Conservation (phyloP, 1,284 basidiomycete genomes). For the Cutaneotrichosporon cyanovorans region DNA sequence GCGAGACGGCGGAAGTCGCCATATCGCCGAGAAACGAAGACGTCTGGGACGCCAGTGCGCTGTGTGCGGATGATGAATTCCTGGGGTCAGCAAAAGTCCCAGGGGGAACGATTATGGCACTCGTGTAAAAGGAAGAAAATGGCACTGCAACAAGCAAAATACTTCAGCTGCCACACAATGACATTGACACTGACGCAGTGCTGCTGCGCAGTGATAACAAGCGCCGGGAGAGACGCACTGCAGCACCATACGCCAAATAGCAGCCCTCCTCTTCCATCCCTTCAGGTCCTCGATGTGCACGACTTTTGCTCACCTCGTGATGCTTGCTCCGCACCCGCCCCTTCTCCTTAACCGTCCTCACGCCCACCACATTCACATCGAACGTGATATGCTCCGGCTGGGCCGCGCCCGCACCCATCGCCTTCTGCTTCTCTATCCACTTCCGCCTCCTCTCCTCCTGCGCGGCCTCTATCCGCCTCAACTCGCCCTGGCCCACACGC, state of each 20-base stretch:
- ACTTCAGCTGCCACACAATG: too few species aligned
- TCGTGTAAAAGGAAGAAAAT: too few species aligned
- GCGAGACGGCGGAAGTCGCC: conserved; percentile 87
- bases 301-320: conserved; percentile 75
- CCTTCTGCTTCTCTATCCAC: conserved; percentile 44
- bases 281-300: background rate
- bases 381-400: conserved; percentile 47
- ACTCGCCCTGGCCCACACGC: conserved; percentile 69
- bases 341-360: conserved; percentile 70
- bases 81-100: too few species aligned
- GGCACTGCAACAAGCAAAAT: too few species aligned
- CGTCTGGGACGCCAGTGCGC: conserved; percentile 61
- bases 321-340: conserved; percentile 70
- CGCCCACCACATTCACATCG: conserved; percentile 80
- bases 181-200: too few species aligned
- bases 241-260: too few species aligned
- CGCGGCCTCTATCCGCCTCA: conserved; percentile 63
- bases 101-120: too few species aligned
- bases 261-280: conserved; percentile 6
- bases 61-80: conserved; percentile 92
- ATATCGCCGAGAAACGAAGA: conserved; percentile 85
- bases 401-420: too few species aligned
- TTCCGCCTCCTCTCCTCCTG: conserved; percentile 51
- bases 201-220: too few species aligned
- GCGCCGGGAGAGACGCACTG: too few species aligned